Conservation (phyloP, 2,329 filamentous ascomycete genomes). For the Curvularia verruculosa region DNA sequence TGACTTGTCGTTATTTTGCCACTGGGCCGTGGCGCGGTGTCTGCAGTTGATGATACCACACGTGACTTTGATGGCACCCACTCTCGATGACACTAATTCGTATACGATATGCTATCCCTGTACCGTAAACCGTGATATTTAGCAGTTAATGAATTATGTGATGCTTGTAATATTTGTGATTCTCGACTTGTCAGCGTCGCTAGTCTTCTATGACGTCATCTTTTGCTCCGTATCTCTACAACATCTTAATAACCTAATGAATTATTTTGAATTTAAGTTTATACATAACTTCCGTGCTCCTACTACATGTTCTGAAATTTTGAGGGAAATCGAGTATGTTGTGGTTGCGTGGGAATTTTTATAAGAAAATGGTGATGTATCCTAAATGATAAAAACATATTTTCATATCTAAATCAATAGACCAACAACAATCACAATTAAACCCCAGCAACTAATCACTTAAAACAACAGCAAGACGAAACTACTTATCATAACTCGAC, state of each 20-base stretch:
- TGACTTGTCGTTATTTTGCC: not conserved
- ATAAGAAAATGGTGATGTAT: not conserved
- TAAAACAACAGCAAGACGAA: no score
- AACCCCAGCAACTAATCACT: no score
- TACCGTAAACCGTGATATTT: not conserved
- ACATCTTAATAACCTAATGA: not conserved
- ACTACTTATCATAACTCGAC: no score
- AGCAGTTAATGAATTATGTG: not conserved
- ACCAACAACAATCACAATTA: not conserved
- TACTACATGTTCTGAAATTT: accelerated
- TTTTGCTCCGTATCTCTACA: accelerated
- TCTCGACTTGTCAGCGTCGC: not conserved
- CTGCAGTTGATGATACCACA: not conserved
- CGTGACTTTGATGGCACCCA: no score
- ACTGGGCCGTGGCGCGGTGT: not conserved
- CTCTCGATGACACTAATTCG: no score
- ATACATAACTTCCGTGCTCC: accelerated
- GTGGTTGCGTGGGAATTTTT: conserved; percentile 1
- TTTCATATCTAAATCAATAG: not conserved
- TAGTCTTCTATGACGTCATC: not conserved
- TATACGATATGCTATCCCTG: not conserved
- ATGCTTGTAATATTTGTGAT: no score
- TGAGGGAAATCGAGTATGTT: not conserved
- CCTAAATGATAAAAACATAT: not conserved
- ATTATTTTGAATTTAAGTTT: not conserved